These are phyloP conservation scores for Nemania sp. DNA, from an alignment of 2,329 filamentous ascomycete genomes.

Conservation along the genomic window DNA sequence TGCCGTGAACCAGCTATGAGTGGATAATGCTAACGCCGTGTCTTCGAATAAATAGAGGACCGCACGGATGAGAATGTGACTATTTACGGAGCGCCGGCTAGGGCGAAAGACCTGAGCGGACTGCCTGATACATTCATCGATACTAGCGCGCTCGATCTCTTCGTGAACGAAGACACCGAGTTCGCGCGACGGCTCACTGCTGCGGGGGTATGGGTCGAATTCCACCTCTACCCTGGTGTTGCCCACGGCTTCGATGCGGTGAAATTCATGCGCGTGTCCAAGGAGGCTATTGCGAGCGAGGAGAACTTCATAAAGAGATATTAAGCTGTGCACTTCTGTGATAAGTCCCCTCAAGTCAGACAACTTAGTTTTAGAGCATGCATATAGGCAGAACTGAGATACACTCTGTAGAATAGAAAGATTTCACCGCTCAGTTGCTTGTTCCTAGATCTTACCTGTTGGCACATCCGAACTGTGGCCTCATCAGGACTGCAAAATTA, in stretches of 20 bases:
- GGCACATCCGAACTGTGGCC: too few species aligned
- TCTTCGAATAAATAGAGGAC: constrained; percentile 7
- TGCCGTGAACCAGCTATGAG: not conserved
- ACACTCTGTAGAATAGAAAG: not conserved
- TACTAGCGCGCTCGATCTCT: constrained; percentile 34
- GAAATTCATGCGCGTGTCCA: not conserved
- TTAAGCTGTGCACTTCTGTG: not conserved
- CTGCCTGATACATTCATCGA: constrained; percentile 37
- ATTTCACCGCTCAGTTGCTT: too few species aligned
- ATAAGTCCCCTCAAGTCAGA: too few species aligned
- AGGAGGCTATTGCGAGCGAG: constrained; percentile 6
- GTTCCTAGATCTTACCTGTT: too few species aligned
- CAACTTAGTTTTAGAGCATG: not conserved
- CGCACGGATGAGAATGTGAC: constrained; percentile 27
- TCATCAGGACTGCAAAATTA: too few species aligned
- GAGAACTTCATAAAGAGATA: constrained; percentile 15
- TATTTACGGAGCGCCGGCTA: constrained; percentile 22
- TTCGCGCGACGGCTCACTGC: constrained; percentile 30
- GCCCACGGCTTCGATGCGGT: constrained; percentile 24
- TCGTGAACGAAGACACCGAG: constrained; percentile 31
- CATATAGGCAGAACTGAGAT: not conserved
- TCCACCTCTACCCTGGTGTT: constrained; percentile 36
- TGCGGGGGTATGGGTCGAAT: constrained; percentile 33
- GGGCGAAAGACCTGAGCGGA: constrained; percentile 32
- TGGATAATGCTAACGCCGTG: not conserved